Conservation (phyloP, 1,284 basidiomycete genomes). For the Tranzscheliella williamsii region DNA sequence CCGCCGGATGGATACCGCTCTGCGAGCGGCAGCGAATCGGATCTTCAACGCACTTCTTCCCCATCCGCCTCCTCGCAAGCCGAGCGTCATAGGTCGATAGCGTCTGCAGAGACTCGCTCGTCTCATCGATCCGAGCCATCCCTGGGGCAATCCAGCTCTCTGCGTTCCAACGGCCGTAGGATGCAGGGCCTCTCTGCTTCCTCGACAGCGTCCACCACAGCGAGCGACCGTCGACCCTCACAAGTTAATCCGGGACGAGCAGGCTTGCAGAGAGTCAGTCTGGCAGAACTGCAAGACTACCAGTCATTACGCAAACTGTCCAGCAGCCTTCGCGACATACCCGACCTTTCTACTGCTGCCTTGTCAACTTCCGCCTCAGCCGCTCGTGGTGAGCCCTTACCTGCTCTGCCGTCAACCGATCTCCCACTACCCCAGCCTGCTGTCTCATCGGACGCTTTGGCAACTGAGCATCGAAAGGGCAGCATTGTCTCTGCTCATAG, state of each 20-base stretch:
- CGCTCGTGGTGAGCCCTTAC: too few species aligned
- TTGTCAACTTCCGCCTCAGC: slow-evolving; percentile 7
- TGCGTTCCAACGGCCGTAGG: slow-evolving; percentile 10
- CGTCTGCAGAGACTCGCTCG: slow-evolving; percentile 13
- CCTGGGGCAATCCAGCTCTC: slow-evolving; percentile 4
- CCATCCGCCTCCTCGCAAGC: slow-evolving; percentile 12
- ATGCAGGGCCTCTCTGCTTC: slow-evolving; percentile 11
- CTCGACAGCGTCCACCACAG: slow-evolving; percentile 17
- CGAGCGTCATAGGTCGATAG: slow-evolving; percentile 20
- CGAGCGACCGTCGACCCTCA: slow-evolving; percentile 35
- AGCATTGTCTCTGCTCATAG: slow-evolving; percentile 34
- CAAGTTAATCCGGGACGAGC: slow-evolving; percentile 21
- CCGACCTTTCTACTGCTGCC: slow-evolving; percentile 5
- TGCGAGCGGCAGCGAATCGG: slow-evolving; percentile 17
- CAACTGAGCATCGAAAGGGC: slow-evolving; percentile 30
- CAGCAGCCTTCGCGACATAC: slow-evolving; percentile 23
- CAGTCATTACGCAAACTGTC: slow-evolving; percentile 37
- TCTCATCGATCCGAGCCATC: slow-evolving; percentile 23
- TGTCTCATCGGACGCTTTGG: slow-evolving; percentile 1
- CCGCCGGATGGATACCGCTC: slow-evolving; percentile 25
- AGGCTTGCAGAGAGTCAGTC: slow-evolving; percentile 27
- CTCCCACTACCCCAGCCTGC: background rate
- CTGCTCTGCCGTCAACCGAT: too few species aligned
- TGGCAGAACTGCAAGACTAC: slow-evolving; percentile 39
- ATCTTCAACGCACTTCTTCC: slow-evolving; percentile 17